Evolutionary conservation across 2,329 filamentous ascomycete species (phyloP), one percentile per base, ranked within the genome.

Genomic region (Botrytis paeoniae): DNA sequence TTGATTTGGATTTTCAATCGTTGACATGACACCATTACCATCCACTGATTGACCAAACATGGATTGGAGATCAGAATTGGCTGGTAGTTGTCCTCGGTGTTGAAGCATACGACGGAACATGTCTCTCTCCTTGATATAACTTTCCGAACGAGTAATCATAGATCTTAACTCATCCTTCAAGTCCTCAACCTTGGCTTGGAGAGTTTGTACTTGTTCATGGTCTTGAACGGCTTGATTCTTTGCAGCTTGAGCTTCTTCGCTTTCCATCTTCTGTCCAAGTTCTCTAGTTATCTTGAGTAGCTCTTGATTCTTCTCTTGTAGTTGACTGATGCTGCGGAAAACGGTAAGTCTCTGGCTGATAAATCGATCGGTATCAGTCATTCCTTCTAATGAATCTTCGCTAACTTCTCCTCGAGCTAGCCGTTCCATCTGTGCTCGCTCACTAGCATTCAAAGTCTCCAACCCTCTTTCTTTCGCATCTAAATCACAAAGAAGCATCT

Each of bases 61-160:
- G 1, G 91, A 91, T 25, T 88, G 87, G 60, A 92, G 85, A 74
- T 94, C 91, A 20, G 81, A 88, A 80, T 80, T 87, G 79, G 80
- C 86, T 81, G 83, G 90, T 82, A 87, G 73, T 73, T 89, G 88
- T 29, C 89, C 89, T 73, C 90, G 87, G 75, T 96, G 93, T 77
- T 95, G 93, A 43, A 98, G 88, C 85, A 98, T 95, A 70, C 95
- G 94, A 35, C 95, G 91, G 90, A 98, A 98, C 89, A 98, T 98
- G 81, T 99, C 95, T 75, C 96, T 91, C 83, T 99, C 96, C 78
- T 94, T 93, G 81, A 96, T 94, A 81, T 97, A 97, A 81, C 93
- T 97, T 84, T 97, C 93, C 76, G 94, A 93, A 73, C 95, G 93
- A 43, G 92, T 90, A 61, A 92, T 89, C 76, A 97, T 91, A 20